phyloP scores from a whole-genome alignment of 2,329 filamentous ascomycete species.

The Plenodomus tracheiphilus region DNA sequence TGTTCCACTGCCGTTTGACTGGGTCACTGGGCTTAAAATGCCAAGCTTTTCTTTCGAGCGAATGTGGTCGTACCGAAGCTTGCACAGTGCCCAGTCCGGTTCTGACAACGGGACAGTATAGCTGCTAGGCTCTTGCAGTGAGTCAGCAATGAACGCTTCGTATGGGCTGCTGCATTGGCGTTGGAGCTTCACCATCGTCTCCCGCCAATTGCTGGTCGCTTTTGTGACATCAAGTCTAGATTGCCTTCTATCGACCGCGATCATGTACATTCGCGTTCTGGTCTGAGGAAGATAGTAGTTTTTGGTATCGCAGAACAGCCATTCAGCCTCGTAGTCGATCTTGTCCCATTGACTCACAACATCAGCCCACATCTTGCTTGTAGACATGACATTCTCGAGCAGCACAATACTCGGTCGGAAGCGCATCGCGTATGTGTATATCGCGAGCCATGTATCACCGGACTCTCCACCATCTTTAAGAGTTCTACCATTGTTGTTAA shows the following conservation, averaged over 20 bases:
- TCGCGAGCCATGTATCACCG: constrained; percentile 64
- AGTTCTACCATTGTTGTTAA: constrained; percentile 62
- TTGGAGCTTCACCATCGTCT: constrained; percentile 52
- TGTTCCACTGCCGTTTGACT: constrained; percentile 60
- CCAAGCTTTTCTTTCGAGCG: constrained; percentile 58
- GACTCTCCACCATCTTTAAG: constrained; percentile 65
- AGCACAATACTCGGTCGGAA: constrained; percentile 67
- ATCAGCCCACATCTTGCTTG: constrained; percentile 60
- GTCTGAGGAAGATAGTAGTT: constrained; percentile 76
- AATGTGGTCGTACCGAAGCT: constrained; percentile 61
- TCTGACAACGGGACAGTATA: constrained; percentile 24
- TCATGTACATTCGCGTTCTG: constrained; percentile 49
- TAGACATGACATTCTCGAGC: constrained; percentile 67
- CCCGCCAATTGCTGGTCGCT: constrained; percentile 47
- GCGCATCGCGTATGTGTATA: constrained; percentile 60
- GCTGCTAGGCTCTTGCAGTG: constrained; percentile 57
- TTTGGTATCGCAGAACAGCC: constrained; percentile 65
- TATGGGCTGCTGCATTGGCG: constrained; percentile 65
- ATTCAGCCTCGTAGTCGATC: constrained; percentile 60
- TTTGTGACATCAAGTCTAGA: constrained; percentile 16
- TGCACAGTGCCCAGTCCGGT: constrained; percentile 60
- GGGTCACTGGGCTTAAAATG: constrained; percentile 59
- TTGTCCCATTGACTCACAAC: constrained; percentile 52
- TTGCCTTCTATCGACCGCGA: constrained; percentile 44
- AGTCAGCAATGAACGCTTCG: constrained; percentile 62